Conservation (phyloP, 1,284 basidiomycete species). For the Cutaneotrichosporon sp. region DNA sequence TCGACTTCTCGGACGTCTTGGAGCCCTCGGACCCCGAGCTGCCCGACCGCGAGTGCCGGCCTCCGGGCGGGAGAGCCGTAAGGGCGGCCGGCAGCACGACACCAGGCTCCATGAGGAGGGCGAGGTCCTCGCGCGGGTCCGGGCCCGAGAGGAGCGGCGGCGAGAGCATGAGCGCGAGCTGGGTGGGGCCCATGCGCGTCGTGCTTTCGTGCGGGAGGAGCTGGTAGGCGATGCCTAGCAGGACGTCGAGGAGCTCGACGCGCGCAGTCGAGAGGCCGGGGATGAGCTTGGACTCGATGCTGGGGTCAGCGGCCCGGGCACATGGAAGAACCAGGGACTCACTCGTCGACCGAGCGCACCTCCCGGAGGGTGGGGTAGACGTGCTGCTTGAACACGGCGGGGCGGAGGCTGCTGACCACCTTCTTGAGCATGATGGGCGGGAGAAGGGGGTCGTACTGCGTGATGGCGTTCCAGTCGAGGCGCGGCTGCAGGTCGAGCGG, state of each 20-base stretch:
- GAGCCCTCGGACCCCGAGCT: neutral
- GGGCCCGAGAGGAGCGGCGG: slow-evolving; percentile 39
- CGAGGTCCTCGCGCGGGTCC: slow-evolving; percentile 41
- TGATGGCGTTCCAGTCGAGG: slow-evolving; percentile 39
- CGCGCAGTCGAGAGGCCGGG: slow-evolving; percentile 19
- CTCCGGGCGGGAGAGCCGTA: neutral
- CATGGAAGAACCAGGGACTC: slow-evolving; percentile 11
- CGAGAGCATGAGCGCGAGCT: slow-evolving; percentile 41
- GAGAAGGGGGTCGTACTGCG: slow-evolving; percentile 36
- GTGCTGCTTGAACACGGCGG: slow-evolving; percentile 26
- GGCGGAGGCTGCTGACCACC: neutral
- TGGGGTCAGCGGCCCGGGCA: slow-evolving; percentile 11
- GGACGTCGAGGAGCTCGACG: slow-evolving; percentile 25
- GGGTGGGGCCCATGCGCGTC: slow-evolving; percentile 37
- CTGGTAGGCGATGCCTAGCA: slow-evolving; percentile 30
- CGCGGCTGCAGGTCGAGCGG: slow-evolving; percentile 32
- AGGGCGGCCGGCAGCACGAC: slow-evolving; percentile 17
- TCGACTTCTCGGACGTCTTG: neutral
- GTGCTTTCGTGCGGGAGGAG: slow-evolving; percentile 25
- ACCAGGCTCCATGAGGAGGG: slow-evolving; percentile 38
- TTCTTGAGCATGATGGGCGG: slow-evolving; percentile 30
- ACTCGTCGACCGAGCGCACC: slow-evolving; percentile 22
- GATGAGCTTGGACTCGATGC: slow-evolving; percentile 26
- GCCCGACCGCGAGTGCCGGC: neutral
- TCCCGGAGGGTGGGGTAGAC: slow-evolving; percentile 27